A percentile compares a stretch with the other conserved stretches of the same genome.
These are phyloP conservation scores for Coccomyxa subellipsoidea DNA, from an alignment of 163 green algal genomes.

Conservation along the genomic window DNA sequence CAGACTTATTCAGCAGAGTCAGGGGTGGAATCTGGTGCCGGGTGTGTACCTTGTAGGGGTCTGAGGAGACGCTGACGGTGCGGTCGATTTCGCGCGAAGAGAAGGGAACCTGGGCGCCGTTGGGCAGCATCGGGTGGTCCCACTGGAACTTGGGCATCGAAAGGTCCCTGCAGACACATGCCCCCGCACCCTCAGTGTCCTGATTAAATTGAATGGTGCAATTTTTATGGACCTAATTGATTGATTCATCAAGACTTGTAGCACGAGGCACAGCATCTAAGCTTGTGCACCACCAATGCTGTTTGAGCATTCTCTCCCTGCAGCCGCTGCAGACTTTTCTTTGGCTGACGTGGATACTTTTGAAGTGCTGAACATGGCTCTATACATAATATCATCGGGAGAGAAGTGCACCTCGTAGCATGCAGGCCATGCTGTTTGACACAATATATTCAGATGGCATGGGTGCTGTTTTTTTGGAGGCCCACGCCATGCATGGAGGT, in stretches of 20 bases:
- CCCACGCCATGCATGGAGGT: too few species aligned
- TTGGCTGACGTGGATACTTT: too few species aligned
- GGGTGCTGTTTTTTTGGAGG: too few species aligned
- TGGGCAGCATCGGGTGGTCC: slow-evolving; percentile 77
- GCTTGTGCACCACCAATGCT: neutral
- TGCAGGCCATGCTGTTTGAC: neutral
- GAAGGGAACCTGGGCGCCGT: slow-evolving; percentile 1
- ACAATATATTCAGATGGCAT: neutral
- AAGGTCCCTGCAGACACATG: slow-evolving; percentile 57
- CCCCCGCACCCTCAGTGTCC: neutral
- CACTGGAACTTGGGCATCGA: slow-evolving; percentile 90
- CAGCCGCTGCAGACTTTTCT: too few species aligned
- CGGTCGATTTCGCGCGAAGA: neutral
- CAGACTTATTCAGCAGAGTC: too few species aligned
- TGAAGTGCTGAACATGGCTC: neutral
- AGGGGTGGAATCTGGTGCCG: too few species aligned
- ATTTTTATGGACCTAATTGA: too few species aligned
- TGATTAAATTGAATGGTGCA: too few species aligned
- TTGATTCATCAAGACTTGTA: too few species aligned
- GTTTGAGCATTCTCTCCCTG: too few species aligned
- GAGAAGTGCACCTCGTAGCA: too few species aligned
- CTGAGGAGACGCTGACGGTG: slow-evolving; percentile 27
- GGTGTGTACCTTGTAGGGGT: slow-evolving; percentile 56
- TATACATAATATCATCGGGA: neutral
- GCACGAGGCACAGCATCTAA: neutral